These are phyloP conservation scores for Gossypium stocksii DNA, from an alignment of 345 rosid genomes.

Conservation along the genomic window DNA sequence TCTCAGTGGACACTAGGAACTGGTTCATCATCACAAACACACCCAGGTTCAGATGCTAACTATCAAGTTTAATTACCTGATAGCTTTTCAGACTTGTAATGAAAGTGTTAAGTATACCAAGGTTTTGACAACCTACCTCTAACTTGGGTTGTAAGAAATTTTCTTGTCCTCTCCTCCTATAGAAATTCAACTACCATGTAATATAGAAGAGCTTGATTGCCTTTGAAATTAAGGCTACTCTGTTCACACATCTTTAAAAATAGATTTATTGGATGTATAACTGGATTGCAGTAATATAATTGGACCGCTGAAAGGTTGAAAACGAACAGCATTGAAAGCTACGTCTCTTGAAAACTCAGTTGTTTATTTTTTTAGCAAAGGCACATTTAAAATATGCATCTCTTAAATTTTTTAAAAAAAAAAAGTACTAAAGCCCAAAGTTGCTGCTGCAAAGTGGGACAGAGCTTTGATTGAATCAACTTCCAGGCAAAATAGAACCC, in stretches of 20 bases:
- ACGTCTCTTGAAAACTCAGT: background rate
- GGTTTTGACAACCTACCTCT: background rate
- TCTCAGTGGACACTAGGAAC: background rate
- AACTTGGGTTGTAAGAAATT: background rate
- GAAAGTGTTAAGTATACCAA: background rate
- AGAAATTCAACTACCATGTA: background rate
- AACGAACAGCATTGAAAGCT: slow-evolving; percentile 4
- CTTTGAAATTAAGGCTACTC: background rate
- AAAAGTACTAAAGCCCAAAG: slow-evolving; percentile 1
- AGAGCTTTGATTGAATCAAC: slow-evolving; percentile 9
- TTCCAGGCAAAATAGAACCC: background rate
- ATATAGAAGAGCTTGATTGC: background rate
- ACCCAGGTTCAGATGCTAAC: too few species aligned
- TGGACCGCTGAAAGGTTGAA: background rate
- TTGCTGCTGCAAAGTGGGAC: slow-evolving; percentile 13
- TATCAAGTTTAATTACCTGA: background rate
- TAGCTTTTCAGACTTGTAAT: background rate
- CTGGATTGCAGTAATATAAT: background rate
- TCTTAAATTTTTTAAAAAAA: background rate
- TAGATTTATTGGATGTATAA: background rate
- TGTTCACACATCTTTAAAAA: background rate
- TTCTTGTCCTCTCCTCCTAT: too few species aligned
- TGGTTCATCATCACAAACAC: background rate
- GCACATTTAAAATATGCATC: slow-evolving; percentile 17
- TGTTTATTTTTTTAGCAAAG: background rate